Conservation (phyloP, 495 filamentous ascomycete genomes). For the Bryoglossum gracile region DNA sequence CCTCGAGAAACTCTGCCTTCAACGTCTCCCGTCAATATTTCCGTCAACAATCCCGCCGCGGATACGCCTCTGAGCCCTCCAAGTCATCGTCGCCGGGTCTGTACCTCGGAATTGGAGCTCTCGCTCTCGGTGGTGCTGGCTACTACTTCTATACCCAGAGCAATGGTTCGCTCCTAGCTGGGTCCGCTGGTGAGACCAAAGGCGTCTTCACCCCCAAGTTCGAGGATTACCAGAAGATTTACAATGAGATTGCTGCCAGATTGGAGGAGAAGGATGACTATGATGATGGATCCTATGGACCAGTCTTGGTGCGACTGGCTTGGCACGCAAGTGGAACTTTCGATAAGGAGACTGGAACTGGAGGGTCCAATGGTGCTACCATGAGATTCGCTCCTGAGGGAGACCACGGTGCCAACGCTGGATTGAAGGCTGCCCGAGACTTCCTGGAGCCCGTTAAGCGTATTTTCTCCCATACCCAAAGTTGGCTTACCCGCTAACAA, state of each 20-base stretch:
- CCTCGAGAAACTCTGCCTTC: conserved; percentile 40
- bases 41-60: conserved; percentile 59
- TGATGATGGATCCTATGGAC: conserved; percentile 94
- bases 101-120: conserved; percentile 43
- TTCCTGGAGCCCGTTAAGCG: conserved; percentile 87
- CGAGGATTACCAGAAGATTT: conserved; percentile 93
- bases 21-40: conserved; percentile 50
- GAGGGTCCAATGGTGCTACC: conserved; percentile 93
- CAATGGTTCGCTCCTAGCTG: conserved; percentile 33
- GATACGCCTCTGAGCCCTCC: conserved; percentile 60
- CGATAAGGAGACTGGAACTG: conserved; percentile 81
- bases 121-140: conserved; percentile 58
- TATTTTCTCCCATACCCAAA: conserved; percentile 28
- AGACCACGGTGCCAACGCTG: conserved; percentile 91
- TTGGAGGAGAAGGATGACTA: conserved; percentile 90
- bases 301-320: conserved; percentile 76
- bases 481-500: conserved; percentile 28
- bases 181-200: conserved; percentile 35
- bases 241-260: conserved; percentile 72
- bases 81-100: conserved; percentile 48
- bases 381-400: conserved; percentile 94
- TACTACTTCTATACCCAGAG: conserved; percentile 64
- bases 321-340: conserved; percentile 89
- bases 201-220: conserved; percentile 65
- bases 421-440: conserved; percentile 79